Base-by-base conservation (phyloP, 2,329 filamentous ascomycete species). In the Cytospora paraplurivora region DNA sequence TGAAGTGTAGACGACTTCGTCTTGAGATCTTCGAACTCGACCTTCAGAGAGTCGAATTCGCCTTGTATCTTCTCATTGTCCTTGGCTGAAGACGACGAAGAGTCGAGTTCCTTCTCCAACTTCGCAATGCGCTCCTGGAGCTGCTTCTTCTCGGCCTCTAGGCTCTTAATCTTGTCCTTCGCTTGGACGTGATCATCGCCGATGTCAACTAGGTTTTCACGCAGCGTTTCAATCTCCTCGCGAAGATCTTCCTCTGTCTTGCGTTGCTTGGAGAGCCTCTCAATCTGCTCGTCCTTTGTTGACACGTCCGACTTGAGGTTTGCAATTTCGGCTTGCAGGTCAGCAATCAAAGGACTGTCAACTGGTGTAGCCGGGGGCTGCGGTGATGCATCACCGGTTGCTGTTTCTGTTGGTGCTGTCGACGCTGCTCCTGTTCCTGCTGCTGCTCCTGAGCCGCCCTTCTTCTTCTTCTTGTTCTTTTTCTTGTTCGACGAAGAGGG, bases 401-500 rank as follows among this genome's bases (percentile, higher is more conserved):
- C 69, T 61, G 81, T 79, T 21, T 78, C 74, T 8, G 72, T 67
- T 5, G 76, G 73, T 6, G 76, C 69, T 60, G 81, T 79, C n/a
- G n/a, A 15, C n/a, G 77, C 73, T 10, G 72, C 67, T 12, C 75
- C 70, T 10, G 72, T 67, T 12, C 75, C 70, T 19, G 71, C 70
- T 13, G 72, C 69, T 5, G 72, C 67, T 2, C 71, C 69, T 67
- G 84, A 86, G 37, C 82, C 85, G 19, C 85, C 86, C 79, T 93
- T 94, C 83, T 96, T 97, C 80, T 94, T 96, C 74, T 91, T 91
- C 68, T 93, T 96, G 75, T 91, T 93, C 76, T 93, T 94, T 64
- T 82, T 85, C 64, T 82, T 85, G 65, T 80, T 80, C 0, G 71
- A 71, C 4, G 66, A 56, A 1, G 62, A 34, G 7, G 64, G 27